Evolutionary conservation across 179 eudicot species (phyloP), one percentile per base, ranked within the genome.

Genomic region (Camellia oleifera): DNA sequence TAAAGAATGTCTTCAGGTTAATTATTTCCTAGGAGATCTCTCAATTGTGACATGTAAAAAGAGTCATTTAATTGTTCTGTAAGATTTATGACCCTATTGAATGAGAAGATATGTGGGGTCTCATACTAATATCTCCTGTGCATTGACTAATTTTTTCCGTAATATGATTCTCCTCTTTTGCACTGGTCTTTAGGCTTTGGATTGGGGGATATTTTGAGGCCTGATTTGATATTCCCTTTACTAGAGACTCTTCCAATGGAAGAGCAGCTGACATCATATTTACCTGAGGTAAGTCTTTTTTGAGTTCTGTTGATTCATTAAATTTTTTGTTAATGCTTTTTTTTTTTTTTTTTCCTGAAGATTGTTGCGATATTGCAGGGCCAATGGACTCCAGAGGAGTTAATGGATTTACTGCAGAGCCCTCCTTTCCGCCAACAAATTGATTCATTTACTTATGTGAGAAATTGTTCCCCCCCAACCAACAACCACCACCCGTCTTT

Each of bases 361-460:
- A 61, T 67, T 60, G 77, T 40, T 62, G 69, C 73, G 81, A 66
- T 68, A 62, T 79, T 85, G 52, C 88, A 94, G 98, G 99, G 99
- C 78, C 88, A 88, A 78, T 89, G 88, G 86, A 88, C 93, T 78
- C 79, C 84, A 23, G 87, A 84, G 81, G 98, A 94, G 77, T 82
- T 97, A 72, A 84, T 97, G 77, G 97, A 93, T 84, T 88, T 97
- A 71, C 76, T 94, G 61, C 99, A 97, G 83, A 90, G 99, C 82
- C 92, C 99, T 85, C 99, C 97, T 75, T 97, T 97, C 70, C 98
- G 98, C 77, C 99, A 97, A 79, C 99, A 97, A 91, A 90, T 97
- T 69, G 99, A 97, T 86, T 87, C 99, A 78, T 97, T 97, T 81
- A 93, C 97, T 82, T 94, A 97, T 83, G 99, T 94, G 78, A 90